phyloP scores from a whole-genome alignment of 495 filamentous ascomycete species.

The Sordaria brevicollis region DNA sequence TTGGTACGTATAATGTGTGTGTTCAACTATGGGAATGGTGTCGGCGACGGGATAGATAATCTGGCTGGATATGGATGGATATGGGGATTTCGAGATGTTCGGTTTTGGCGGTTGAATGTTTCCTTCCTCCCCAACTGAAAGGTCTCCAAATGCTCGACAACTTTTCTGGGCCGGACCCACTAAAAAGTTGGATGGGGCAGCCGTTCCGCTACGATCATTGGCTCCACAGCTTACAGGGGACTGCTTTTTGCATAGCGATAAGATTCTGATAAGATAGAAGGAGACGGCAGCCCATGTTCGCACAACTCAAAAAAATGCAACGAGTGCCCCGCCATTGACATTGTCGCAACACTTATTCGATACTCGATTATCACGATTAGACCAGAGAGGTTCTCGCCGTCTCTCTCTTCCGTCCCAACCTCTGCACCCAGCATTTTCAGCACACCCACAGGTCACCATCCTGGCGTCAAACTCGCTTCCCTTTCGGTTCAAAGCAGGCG shows the following conservation, averaged over 20 bases:
- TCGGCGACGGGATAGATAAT: neutral
- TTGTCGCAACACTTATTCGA: neutral
- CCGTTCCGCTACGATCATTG: slow-evolving; percentile 7
- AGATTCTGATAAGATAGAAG: slow-evolving; percentile 18
- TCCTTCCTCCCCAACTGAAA: neutral
- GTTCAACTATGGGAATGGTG: neutral
- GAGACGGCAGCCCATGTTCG: slow-evolving; percentile 1
- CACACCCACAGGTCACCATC: neutral
- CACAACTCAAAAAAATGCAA: slow-evolving; percentile 18
- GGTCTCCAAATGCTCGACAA: neutral
- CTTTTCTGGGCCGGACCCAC: slow-evolving; percentile 13
- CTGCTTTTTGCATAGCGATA: neutral
- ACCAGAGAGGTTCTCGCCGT: slow-evolving; percentile 4
- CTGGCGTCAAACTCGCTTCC: slow-evolving; percentile 43
- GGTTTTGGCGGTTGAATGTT: neutral
- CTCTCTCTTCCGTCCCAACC: slow-evolving; percentile 9
- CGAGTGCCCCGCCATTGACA: slow-evolving; percentile 17
- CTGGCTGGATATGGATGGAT: neutral
- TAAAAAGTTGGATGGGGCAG: slow-evolving; percentile 13
- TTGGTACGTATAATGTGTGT: neutral
- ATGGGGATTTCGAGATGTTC: neutral
- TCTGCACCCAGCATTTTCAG: neutral
- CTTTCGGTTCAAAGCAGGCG: slow-evolving; percentile 78
- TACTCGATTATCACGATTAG: neutral
- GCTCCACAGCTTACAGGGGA: neutral